Conservation (phyloP, 768 basidiomycete species). For the Lepiota venenata region DNA sequence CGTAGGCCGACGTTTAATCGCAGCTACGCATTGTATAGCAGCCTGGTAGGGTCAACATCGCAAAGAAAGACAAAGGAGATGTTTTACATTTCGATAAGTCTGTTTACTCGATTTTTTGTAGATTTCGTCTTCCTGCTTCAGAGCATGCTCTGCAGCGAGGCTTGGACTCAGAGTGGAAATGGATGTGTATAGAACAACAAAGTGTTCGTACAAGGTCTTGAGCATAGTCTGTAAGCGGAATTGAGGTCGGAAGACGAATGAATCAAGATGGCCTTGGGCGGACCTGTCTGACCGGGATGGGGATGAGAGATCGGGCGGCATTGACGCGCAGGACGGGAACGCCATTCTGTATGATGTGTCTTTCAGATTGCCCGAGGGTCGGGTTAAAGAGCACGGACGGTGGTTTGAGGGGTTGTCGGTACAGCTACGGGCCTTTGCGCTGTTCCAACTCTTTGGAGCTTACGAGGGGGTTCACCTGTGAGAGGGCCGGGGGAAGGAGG, state of each 20-base stretch:
- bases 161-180: constrained; percentile 52
- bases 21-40: constrained; percentile 46
- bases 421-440: constrained; percentile 39
- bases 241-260: constrained; percentile 1
- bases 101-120: constrained; percentile 71
- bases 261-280: constrained; percentile 12
- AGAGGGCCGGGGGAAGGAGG: constrained; percentile 17
- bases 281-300: constrained; percentile 75
- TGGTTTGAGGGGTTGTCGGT: constrained; percentile 34
- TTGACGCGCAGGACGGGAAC: constrained; percentile 64
- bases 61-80: neutral
- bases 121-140: constrained; percentile 78
- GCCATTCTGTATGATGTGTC: constrained; percentile 40
- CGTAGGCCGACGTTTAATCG: constrained; percentile 44
- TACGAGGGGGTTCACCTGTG: constrained; percentile 53
- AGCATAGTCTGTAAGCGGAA: constrained; percentile 52
- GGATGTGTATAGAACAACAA: constrained; percentile 58
- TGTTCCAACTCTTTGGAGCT: constrained; percentile 55
- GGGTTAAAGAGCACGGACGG: constrained; percentile 21
- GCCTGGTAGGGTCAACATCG: constrained; percentile 31
- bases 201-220: constrained; percentile 71
- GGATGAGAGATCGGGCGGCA: constrained; percentile 66
- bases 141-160: constrained; percentile 74
- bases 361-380: neutral
- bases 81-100: constrained; percentile 78